phyloP scores from a whole-genome alignment of 2,329 filamentous ascomycete species.

The Aspergillus nomiae region DNA sequence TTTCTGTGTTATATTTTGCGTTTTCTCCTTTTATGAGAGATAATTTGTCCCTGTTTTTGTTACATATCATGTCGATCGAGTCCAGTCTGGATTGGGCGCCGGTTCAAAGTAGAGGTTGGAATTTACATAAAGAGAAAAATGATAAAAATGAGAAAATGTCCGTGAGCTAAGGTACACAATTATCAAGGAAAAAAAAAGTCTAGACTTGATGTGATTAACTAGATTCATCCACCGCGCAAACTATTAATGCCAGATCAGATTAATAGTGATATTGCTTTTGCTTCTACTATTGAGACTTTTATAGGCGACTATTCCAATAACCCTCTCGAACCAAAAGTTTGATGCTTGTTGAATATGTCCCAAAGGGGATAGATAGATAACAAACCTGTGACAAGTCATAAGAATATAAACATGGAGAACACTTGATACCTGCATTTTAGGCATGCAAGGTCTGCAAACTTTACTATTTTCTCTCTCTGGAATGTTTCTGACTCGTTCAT shows the following conservation, averaged over 20 bases:
- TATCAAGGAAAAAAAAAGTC: not conserved
- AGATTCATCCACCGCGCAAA: not conserved
- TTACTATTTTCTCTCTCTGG: not conserved
- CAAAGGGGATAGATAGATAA: not conserved
- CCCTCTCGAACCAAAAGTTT: not conserved
- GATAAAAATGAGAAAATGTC: slow-evolving; percentile 11
- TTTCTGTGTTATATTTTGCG: slow-evolving; percentile 16
- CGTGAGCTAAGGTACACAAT: not conserved
- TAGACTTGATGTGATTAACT: not conserved
- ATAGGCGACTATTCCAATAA: not conserved
- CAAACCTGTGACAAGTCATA: not conserved
- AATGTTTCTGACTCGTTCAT: not conserved
- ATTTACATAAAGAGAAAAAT: slow-evolving; percentile 20
- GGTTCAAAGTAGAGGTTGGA: slow-evolving; percentile 23
- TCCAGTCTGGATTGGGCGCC: slow-evolving; percentile 18
- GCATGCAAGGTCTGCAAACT: not conserved
- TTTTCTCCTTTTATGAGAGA: slow-evolving; percentile 14
- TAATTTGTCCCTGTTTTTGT: slow-evolving; percentile 16
- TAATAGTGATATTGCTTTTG: not conserved
- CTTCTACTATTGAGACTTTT: not conserved
- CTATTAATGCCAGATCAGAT: not conserved
- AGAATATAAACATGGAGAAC: not conserved
- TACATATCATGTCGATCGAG: slow-evolving; percentile 19
- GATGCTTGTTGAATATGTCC: not conserved
- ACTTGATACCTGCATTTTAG: not conserved